These are phyloP conservation scores for Botrytis paeoniae DNA, from an alignment of 2,329 filamentous ascomycete species.

Conservation along the genomic window DNA sequence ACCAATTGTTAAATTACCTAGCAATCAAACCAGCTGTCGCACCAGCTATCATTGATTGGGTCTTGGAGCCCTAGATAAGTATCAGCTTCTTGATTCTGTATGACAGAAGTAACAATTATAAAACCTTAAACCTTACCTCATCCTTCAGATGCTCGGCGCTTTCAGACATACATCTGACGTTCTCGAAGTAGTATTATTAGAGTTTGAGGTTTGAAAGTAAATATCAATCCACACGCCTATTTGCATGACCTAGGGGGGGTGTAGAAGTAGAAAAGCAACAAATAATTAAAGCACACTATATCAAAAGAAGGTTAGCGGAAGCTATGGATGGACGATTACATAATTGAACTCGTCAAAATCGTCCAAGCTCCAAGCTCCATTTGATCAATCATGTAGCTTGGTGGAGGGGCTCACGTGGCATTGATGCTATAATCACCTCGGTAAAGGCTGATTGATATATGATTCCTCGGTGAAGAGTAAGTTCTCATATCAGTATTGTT, in stretches of 20 bases:
- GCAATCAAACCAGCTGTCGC: constrained; percentile 81
- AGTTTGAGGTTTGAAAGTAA: constrained; percentile 8
- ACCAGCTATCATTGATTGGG: constrained; percentile 64
- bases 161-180: constrained; percentile 27
- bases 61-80: constrained; percentile 55
- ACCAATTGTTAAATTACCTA: constrained; percentile 50
- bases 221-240: background rate
- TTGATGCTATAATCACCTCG: background rate
- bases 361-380: background rate
- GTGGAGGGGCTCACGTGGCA: background rate
- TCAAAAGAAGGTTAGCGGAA: background rate
- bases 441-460: background rate
- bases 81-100: constrained; percentile 6
- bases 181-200: background rate
- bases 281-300: background rate
- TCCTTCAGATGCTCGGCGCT: constrained; percentile 40
- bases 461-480: background rate
- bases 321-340: background rate
- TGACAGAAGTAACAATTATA: background rate
- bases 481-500: background rate
- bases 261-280: background rate
- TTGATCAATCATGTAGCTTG: background rate
- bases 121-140: constrained; percentile 23
- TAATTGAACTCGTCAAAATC: background rate
- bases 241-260: background rate